These are phyloP conservation scores for Fomitopsis palustris DNA, from an alignment of 1,284 basidiomycete genomes.

Conservation along the genomic window DNA sequence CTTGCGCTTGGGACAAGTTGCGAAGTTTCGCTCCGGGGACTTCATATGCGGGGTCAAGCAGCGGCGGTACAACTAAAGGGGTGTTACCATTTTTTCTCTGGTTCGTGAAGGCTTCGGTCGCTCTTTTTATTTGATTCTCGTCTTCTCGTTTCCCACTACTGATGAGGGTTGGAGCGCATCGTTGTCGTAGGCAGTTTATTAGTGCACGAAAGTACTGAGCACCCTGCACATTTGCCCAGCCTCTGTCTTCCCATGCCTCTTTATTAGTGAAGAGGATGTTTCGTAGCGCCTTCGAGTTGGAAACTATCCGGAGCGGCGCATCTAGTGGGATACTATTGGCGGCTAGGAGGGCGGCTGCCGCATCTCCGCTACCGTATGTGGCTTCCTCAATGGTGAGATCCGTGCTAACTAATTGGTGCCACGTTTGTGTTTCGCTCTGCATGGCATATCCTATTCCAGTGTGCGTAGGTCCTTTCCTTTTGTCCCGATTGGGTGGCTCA, in stretches of 20 bases:
- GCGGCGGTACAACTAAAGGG: background rate
- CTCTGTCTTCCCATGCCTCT: constrained; percentile 5
- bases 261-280: background rate
- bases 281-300: constrained; percentile 7
- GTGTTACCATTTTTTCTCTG: constrained; percentile 15
- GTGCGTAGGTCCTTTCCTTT: background rate
- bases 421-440: background rate
- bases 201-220: background rate
- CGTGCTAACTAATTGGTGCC: background rate
- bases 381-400: background rate
- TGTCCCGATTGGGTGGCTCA: constrained; percentile 24
- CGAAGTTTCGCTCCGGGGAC: constrained; percentile 23
- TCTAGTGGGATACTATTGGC: background rate
- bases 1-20: constrained; percentile 22
- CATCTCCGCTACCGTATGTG: background rate
- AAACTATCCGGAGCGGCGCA: background rate
- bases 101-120: too few species aligned
- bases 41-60: background rate
- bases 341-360: background rate
- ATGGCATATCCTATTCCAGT: too few species aligned
- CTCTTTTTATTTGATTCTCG: constrained; percentile 24
- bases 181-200: constrained; percentile 4
- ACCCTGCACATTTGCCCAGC: constrained; percentile 1
- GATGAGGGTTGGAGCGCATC: constrained; percentile 17
- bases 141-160: constrained; percentile 27